Base-by-base conservation (phyloP, 2,329 filamentous ascomycete genomes). In the Cadophora sp. region DNA sequence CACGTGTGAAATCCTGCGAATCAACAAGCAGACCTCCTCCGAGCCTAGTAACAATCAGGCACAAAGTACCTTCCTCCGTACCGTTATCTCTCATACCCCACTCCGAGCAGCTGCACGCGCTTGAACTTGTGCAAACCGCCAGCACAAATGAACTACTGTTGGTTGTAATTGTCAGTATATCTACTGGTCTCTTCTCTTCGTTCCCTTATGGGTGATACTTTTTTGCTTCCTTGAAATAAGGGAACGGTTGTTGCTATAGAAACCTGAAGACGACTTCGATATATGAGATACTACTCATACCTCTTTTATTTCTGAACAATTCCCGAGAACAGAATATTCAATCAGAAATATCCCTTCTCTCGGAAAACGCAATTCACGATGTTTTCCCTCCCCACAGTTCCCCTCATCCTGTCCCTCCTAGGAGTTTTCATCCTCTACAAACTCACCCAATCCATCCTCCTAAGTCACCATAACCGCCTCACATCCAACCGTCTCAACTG, bases 321-420 rank as follows among this genome's bases (percentile, higher is more conserved):
- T 20, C 6, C 11, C 9, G 11, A 48, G n/a, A 27, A 30, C 24
- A 1, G 45, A 5, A 16, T 24, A 7, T 9, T 58, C 6, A 4
- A 3, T 41, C 2, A 1, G 4, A 41, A 22, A 16, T 8, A 1
- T 36, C 22, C 0, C 3, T 5, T 24, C 2, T 3, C 1, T 24
- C 33, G 3, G 13, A 16, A 20, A 4, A 22, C 5, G 30, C 4
- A 51, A 13, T 1, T 20, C 20, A 58, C n/a, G 20, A 58, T 58
- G 55, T 43, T 43, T 36, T 58, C 55, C 22, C 33, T 58, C 13
- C n/a, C 55, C n/a, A 41, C 55, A 20, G 36, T 20, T 11, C 55
- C 55, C 20, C 36, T 58, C 55, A 22, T 56, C 30, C 33, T 58
- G 36, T 43, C 55, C 33, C 55, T 58, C 36, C 36, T 58, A n/a